A percentile compares a stretch with the other conserved stretches of the same genome.
Conservation (phyloP, 495 filamentous ascomycete species). For the Penicillium taxi region DNA sequence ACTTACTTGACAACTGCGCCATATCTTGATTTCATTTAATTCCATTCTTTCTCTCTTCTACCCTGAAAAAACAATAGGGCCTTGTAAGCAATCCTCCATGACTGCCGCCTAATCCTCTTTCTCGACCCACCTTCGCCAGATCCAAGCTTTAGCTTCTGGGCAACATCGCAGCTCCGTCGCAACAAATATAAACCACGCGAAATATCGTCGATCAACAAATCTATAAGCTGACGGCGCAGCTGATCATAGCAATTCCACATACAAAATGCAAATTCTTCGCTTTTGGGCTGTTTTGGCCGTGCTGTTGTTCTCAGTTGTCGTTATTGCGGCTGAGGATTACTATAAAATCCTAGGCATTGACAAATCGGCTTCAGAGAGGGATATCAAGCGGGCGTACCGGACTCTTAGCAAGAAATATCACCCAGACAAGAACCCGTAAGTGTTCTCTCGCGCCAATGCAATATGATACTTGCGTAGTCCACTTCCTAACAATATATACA, state of each 20-base stretch:
- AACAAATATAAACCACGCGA: too few species aligned
- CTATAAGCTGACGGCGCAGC: slow-evolving; percentile 8
- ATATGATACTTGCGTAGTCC: background rate
- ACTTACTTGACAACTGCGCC: background rate
- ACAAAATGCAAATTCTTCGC: slow-evolving; percentile 18
- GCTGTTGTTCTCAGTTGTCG: slow-evolving; percentile 22
- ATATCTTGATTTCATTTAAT: slow-evolving; percentile 1
- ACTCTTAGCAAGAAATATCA: slow-evolving; percentile 92
- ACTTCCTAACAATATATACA: slow-evolving; percentile 18
- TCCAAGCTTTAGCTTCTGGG: slow-evolving; percentile 1
- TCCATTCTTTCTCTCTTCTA: background rate
- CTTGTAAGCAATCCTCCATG: slow-evolving; percentile 8
- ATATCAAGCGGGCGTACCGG: slow-evolving; percentile 95
- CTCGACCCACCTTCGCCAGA: background rate
- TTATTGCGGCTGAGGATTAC: slow-evolving; percentile 69
- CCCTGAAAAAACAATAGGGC: slow-evolving; percentile 1
- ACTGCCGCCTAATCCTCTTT: slow-evolving; percentile 1
- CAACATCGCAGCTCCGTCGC: background rate
- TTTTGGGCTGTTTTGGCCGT: slow-evolving; percentile 16
- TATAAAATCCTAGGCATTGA: slow-evolving; percentile 86
- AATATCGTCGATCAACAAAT: background rate
- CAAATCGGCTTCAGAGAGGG: slow-evolving; percentile 72
- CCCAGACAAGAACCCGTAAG: slow-evolving; percentile 97
- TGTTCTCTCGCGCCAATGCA: too few species aligned
- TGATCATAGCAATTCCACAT: background rate